Conservation (phyloP, 1,284 basidiomycete genomes). For the Phaffia rhodozyma region DNA sequence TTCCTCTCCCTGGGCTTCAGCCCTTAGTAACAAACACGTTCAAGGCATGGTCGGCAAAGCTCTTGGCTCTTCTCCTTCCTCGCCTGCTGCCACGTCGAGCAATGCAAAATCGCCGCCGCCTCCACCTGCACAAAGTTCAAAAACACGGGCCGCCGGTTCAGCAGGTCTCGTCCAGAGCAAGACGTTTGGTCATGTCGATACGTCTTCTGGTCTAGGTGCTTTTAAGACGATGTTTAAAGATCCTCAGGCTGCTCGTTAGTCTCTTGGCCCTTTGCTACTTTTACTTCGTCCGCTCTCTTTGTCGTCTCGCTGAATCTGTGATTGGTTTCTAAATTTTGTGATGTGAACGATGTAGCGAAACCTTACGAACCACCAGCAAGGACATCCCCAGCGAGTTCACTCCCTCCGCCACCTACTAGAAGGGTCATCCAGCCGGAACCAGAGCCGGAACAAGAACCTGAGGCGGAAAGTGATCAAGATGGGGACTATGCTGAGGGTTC, state of each 20-base stretch:
- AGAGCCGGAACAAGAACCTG: neutral
- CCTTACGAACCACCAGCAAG: constrained; percentile 1
- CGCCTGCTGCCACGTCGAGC: neutral
- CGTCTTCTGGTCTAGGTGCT: constrained; percentile 3
- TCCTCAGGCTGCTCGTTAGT: neutral
- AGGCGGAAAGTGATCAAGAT: neutral
- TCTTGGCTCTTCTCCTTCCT: neutral
- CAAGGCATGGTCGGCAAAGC: neutral
- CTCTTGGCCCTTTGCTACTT: neutral
- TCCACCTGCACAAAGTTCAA: neutral
- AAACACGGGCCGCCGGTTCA: neutral
- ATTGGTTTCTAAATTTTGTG: no score
- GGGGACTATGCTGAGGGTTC: constrained; percentile 12
- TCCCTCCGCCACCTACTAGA: constrained; percentile 13
- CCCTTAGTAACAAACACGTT: neutral
- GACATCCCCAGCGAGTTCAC: neutral
- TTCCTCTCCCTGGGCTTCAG: neutral
- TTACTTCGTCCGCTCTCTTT: neutral
- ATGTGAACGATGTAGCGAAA: neutral
- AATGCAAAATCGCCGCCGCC: neutral
- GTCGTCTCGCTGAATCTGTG: no score
- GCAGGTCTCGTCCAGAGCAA: neutral
- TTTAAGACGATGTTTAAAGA: constrained; percentile 16
- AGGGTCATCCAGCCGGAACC: neutral
- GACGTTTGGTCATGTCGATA: constrained; percentile 13